Evolutionary conservation across 345 rosid species (phyloP), one percentile per base, ranked within the genome.

Genomic region (Bruguiera sexangula): DNA sequence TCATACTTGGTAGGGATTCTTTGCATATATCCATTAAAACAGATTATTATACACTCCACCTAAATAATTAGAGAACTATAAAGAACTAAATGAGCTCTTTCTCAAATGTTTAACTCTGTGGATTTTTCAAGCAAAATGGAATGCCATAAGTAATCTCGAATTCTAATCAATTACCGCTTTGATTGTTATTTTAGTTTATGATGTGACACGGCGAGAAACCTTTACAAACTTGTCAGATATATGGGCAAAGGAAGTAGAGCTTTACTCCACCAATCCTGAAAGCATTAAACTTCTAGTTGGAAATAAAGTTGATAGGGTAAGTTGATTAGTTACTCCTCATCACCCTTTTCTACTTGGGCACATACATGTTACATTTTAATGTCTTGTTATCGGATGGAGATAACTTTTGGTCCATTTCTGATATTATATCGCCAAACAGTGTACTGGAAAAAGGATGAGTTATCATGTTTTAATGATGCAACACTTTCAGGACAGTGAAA

Each of bases 211-310:
- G 64, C 80, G 93, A 68, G 96, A 88, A 68, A 89, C 91, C 34
- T 91, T 95, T 79, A 73, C 82, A 57, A 86, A 86, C 86, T 79
- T 95, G 74, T 88, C 93, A 22, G 87, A 88, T 46, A 70, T 78
- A 76, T 95, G 99, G 97, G 90, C 89, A 27, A 92, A 84, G 79
- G 99, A 92, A 75, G 85, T 88, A 29, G 95, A 92, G 73, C 88
- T 87, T 64, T 85, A 89, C 82, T 89, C 91, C 15, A 88, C 90
- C 22, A 87, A 90, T 78, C 84, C 76, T 32, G 96, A 90, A 27
- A 87, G 95, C 70, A 68, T 90, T 70, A 90, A 82, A 77, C 73
- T 93, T 76, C 82, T 90, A 39, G 93, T 93, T 78, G 98, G 98
- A 69, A 93, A 90, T 67, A 93, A 93, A 81, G 88, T 93, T 39